Conservation (phyloP, 148 eudicot genomes). For the Polygonum aviculare region DNA sequence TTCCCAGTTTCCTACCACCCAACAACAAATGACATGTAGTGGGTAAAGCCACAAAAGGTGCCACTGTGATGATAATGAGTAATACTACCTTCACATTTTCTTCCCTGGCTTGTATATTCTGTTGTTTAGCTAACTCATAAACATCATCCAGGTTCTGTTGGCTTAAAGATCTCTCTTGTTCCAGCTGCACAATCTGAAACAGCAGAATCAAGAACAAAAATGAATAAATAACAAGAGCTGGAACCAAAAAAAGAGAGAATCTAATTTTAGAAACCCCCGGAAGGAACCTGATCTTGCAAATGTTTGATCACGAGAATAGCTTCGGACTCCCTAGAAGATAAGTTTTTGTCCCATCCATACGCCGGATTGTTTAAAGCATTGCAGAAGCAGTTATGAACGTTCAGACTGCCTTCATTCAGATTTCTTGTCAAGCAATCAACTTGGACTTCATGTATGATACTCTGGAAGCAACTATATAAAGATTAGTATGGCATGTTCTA, state of each 20-base stretch:
- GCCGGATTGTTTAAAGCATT: conserved; percentile 13
- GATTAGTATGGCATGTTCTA: neutral
- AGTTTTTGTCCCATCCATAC: conserved; percentile 16
- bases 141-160: conserved; percentile 42
- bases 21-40: neutral
- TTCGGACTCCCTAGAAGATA: conserved; percentile 37
- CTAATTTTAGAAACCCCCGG: neutral
- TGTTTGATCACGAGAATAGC: conserved; percentile 55
- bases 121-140: conserved; percentile 50
- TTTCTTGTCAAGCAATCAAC: conserved; percentile 54
- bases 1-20: neutral
- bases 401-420: conserved; percentile 38
- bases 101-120: conserved; percentile 37
- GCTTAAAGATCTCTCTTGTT: conserved; percentile 65
- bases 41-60: no score
- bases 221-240: neutral
- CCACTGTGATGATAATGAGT: no score
- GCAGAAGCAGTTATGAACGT: conserved; percentile 5
- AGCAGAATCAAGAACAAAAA: conserved; percentile 11
- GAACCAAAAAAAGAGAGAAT: neutral
- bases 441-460: conserved; percentile 54
- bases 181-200: conserved; percentile 48
- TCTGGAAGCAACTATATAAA: conserved; percentile 28
- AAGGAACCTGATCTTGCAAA: conserved; percentile 69
- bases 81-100: conserved; percentile 60